phyloP scores from a whole-genome alignment of 1,284 basidiomycete species.

The Coniferiporia sulphurascens region DNA sequence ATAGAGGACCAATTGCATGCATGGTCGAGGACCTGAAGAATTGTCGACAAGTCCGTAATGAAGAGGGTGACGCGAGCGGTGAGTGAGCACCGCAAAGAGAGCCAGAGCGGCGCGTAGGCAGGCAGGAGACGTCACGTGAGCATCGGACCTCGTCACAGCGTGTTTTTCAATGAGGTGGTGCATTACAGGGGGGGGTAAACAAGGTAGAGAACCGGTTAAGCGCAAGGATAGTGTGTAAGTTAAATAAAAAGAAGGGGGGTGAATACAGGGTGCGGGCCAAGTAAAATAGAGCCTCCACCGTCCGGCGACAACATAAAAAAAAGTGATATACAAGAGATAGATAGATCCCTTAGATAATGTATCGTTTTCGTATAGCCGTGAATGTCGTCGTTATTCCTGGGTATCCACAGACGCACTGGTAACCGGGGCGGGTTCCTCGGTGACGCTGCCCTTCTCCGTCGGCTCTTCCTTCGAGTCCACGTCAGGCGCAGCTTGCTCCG shows the following conservation, averaged over 20 bases:
- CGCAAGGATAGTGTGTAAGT: not conserved
- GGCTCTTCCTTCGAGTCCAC: not conserved
- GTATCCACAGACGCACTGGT: not conserved
- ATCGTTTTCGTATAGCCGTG: not conserved
- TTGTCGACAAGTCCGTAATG: not conserved
- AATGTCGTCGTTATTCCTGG: not conserved
- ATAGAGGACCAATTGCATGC: not conserved
- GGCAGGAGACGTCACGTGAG: too few relatives aligned
- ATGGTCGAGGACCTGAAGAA: not conserved
- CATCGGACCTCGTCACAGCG: not conserved
- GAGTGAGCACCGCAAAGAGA: not conserved
- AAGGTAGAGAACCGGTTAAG: not conserved
- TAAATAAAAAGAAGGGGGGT: not conserved
- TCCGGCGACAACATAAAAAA: not conserved
- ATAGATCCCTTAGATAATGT: not conserved
- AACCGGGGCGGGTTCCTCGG: not conserved
- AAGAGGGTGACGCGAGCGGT: not conserved
- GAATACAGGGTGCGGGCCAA: conserved; percentile 2
- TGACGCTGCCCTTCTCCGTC: not conserved
- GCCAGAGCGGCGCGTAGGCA: not conserved
- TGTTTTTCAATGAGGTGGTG: not conserved
- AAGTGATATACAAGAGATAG: not conserved
- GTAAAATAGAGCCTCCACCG: not conserved
- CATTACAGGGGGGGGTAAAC: not conserved
- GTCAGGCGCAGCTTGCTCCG: not conserved